A percentile compares a stretch with the other conserved stretches of the same genome.
Conservation (phyloP, 495 filamentous ascomycete genomes). For the Hypoxylon intermedium region DNA sequence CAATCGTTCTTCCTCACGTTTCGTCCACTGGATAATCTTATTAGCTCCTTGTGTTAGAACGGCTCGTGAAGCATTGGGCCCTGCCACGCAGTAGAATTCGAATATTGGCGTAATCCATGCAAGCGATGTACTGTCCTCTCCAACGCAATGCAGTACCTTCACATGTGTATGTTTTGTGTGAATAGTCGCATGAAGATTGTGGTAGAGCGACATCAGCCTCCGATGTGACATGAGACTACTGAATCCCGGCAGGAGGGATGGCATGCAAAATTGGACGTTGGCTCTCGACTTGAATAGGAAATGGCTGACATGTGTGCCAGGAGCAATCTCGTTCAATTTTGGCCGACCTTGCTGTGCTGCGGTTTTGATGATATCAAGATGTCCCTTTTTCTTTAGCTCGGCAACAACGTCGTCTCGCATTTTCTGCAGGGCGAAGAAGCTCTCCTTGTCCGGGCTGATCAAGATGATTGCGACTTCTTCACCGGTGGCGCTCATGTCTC, state of each 20-base stretch:
- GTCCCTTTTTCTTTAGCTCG: constrained; percentile 76
- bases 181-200: constrained; percentile 79
- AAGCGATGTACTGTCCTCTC: constrained; percentile 74
- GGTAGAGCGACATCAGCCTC: constrained; percentile 83
- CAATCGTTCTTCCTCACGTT: constrained; percentile 86
- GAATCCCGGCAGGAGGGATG: constrained; percentile 78
- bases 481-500: constrained; percentile 42
- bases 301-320: constrained; percentile 80
- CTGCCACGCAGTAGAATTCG: constrained; percentile 94
- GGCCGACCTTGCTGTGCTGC: constrained; percentile 77
- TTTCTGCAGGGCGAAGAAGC: constrained; percentile 84
- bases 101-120: constrained; percentile 91
- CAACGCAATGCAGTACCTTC: constrained; percentile 82
- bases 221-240: constrained; percentile 67
- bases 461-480: constrained; percentile 88
- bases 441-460: constrained; percentile 90
- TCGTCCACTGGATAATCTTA: constrained; percentile 85
- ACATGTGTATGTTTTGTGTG: constrained; percentile 82
- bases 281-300: constrained; percentile 92
- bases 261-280: constrained; percentile 96
- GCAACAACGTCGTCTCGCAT: constrained; percentile 84
- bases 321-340: constrained; percentile 71
- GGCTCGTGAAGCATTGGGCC: constrained; percentile 74
- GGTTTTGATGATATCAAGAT: constrained; percentile 73
- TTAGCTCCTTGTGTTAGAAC: constrained; percentile 85